Conservation (phyloP, 352 stramenopile genomes). For the Globisporangium echinulatum region DNA sequence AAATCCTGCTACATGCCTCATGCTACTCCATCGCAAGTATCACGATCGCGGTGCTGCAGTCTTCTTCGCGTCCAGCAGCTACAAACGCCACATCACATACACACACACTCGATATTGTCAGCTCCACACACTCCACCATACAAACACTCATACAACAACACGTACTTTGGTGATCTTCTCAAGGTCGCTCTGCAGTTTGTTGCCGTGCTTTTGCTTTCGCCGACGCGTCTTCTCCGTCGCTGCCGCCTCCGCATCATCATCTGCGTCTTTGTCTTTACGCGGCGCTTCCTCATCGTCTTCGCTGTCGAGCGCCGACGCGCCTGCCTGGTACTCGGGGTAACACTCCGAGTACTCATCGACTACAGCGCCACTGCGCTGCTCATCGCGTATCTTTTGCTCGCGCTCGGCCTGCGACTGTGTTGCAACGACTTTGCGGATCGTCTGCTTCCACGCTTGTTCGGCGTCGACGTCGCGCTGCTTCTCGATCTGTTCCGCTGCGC, state of each 20-base stretch:
- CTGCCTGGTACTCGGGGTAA: constrained; percentile 33
- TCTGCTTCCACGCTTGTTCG: constrained; percentile 49
- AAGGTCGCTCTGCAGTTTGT: constrained; percentile 60
- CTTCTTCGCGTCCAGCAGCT: constrained; percentile 29
- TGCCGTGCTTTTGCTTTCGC: constrained; percentile 62
- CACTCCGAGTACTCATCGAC: constrained; percentile 63
- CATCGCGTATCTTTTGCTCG: constrained; percentile 29
- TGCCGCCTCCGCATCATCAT: constrained; percentile 15
- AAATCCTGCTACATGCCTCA: too few relatives aligned
- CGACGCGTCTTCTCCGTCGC: constrained; percentile 28
- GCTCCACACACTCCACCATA: not conserved
- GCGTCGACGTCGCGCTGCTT: constrained; percentile 35
- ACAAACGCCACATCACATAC: not conserved
- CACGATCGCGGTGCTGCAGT: not conserved
- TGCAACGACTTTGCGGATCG: constrained; percentile 45
- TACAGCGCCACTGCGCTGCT: constrained; percentile 26
- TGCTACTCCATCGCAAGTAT: not conserved
- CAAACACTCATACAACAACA: constrained; percentile 4
- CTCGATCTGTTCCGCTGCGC: constrained; percentile 37
- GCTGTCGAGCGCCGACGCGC: constrained; percentile 28
- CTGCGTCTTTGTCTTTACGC: constrained; percentile 19
- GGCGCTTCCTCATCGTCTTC: constrained; percentile 61
- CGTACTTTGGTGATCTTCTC: constrained; percentile 72
- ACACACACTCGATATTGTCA: constrained; percentile 4
- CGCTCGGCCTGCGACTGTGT: constrained; percentile 36